Conservation (phyloP, 2,329 filamentous ascomycete genomes). For the Metarhizium guizhouense region DNA sequence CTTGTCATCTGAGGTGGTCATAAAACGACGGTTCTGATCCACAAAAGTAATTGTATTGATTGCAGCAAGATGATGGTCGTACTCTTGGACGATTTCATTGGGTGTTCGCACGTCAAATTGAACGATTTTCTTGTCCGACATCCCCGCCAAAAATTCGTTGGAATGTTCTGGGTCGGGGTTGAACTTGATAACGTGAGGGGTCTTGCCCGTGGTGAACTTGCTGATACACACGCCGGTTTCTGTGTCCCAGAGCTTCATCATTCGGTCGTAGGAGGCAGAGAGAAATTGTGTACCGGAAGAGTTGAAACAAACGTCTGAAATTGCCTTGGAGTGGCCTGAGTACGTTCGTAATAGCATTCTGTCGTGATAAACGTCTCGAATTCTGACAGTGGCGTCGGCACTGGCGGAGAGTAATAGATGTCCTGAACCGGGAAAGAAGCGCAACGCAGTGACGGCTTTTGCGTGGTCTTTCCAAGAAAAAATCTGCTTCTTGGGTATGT, state of each 20-base stretch:
- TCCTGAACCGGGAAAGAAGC: conserved; percentile 81
- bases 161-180: conserved; percentile 70
- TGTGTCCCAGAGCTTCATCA: conserved; percentile 97
- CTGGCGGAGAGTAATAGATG: conserved; percentile 85
- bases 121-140: conserved; percentile 98
- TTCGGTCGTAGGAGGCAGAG: conserved; percentile 84
- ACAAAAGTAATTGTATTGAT: conserved; percentile 97
- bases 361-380: conserved; percentile 91
- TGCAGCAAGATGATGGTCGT: conserved; percentile 95
- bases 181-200: conserved; percentile 89
- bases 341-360: conserved; percentile 86
- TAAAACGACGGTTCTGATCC: conserved; percentile 89
- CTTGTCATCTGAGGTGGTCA: conserved; percentile 97
- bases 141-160: conserved; percentile 89
- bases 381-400: conserved; percentile 82
- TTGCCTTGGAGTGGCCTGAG: conserved; percentile 78
- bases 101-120: conserved; percentile 82
- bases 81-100: conserved; percentile 83
- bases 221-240: conserved; percentile 84
- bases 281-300: conserved; percentile 75
- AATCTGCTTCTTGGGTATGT: conserved; percentile 86
- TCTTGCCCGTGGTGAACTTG: conserved; percentile 89
- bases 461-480: conserved; percentile 80
- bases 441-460: conserved; percentile 79
- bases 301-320: conserved; percentile 87